Conservation (phyloP, 2,329 filamentous ascomycete genomes). For the Fusarium lyarnte region DNA sequence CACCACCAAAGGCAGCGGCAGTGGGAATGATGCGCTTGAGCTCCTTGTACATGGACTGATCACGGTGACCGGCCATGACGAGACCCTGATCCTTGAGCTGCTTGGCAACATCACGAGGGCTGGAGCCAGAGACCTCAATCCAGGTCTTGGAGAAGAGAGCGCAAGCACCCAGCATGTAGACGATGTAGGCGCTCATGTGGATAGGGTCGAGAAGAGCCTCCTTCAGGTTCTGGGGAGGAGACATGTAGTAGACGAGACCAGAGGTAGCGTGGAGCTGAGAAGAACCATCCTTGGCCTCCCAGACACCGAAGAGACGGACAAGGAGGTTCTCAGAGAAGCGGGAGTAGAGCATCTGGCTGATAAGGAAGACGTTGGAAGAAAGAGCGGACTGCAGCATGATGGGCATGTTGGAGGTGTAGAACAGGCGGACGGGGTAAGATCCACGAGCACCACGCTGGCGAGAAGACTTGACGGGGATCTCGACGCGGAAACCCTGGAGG, state of each 20-base stretch:
- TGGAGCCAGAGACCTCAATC: slow-evolving; percentile 99
- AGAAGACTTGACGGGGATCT: slow-evolving; percentile 99
- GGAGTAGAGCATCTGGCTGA: slow-evolving; percentile 99
- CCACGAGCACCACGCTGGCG: slow-evolving; percentile 98
- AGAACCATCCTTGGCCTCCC: slow-evolving; percentile 96
- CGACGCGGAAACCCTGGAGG: slow-evolving; percentile 98
- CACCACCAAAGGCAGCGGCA: slow-evolving; percentile 96
- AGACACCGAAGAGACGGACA: slow-evolving; percentile 95
- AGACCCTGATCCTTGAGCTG: slow-evolving; percentile 99
- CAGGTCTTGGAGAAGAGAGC: slow-evolving; percentile 99
- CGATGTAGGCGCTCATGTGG: slow-evolving; percentile 93
- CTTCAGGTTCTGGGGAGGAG: slow-evolving; percentile 95
- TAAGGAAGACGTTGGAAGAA: slow-evolving; percentile 98
- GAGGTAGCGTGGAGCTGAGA: slow-evolving; percentile 94
- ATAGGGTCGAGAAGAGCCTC: slow-evolving; percentile 97
- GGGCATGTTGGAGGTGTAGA: slow-evolving; percentile 99
- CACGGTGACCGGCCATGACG: slow-evolving; percentile 99
- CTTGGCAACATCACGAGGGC: slow-evolving; percentile 97
- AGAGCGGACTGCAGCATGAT: slow-evolving; percentile 99
- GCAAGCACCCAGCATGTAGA: slow-evolving; percentile 97
- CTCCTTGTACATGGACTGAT: slow-evolving; percentile 99
- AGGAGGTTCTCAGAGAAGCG: slow-evolving; percentile 99
- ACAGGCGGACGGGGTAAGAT: slow-evolving; percentile 97
- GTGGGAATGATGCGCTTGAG: slow-evolving; percentile 99
- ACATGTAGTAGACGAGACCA: slow-evolving; percentile 99